Percentiles rank a stretch among this genome's conserved stretches.
phyloP scores from a whole-genome alignment of 371 early-diverging fungal species.

The Capillidium rhysosporum region DNA sequence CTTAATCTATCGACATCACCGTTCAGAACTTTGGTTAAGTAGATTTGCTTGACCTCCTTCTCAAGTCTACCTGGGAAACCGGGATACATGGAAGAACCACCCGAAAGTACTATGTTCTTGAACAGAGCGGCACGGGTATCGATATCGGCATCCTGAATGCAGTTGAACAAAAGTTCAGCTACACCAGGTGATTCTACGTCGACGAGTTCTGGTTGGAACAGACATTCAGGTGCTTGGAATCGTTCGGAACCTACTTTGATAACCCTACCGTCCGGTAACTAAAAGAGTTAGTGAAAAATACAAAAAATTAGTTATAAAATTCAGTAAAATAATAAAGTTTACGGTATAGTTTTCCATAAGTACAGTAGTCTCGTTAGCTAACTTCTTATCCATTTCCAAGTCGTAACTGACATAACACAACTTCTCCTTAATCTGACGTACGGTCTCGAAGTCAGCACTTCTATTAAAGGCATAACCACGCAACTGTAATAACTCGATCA shows the following conservation, averaged over 20 bases:
- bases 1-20: conserved; percentile 64
- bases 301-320: not conserved
- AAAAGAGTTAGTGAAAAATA: not conserved
- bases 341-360: conserved; percentile 87
- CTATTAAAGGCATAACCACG: conserved; percentile 94
- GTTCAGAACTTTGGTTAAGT: conserved; percentile 65
- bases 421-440: conserved; percentile 93
- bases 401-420: conserved; percentile 94
- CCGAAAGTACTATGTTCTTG: conserved; percentile 91
- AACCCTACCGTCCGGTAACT: conserved; percentile 93
- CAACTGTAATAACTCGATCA: conserved; percentile 80
- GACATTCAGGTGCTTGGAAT: conserved; percentile 94
- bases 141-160: conserved; percentile 77
- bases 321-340: conserved; percentile 5
- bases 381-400: conserved; percentile 75
- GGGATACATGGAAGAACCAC: conserved; percentile 96
- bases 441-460: conserved; percentile 94
- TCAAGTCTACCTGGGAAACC: conserved; percentile 89
- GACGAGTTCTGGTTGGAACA: conserved; percentile 93
- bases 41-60: conserved; percentile 93
- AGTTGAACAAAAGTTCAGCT: conserved; percentile 78
- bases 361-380: conserved; percentile 91
- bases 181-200: conserved; percentile 86
- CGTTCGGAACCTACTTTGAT: conserved; percentile 95
- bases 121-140: conserved; percentile 88